phyloP scores from a whole-genome alignment of 768 basidiomycete species.

The Suillus fuscotomentosus region DNA sequence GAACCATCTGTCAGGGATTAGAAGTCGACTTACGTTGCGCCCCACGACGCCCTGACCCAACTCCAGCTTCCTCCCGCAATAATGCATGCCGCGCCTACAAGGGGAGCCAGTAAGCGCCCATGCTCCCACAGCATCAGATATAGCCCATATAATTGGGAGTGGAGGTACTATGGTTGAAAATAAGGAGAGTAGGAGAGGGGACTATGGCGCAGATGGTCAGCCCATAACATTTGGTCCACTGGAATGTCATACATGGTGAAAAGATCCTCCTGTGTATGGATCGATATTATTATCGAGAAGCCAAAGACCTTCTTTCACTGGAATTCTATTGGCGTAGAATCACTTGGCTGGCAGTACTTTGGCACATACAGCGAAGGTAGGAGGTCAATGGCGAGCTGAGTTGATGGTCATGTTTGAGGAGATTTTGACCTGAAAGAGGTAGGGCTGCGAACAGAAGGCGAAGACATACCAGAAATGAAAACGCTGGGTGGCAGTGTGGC shows the following conservation, averaged over 20 bases:
- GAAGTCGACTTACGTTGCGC: constrained; percentile 56
- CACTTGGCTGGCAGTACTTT: neutral
- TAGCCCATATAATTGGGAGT: constrained; percentile 66
- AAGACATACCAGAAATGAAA: constrained; percentile 43
- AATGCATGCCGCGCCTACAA: constrained; percentile 47
- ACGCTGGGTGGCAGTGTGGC: constrained; percentile 13
- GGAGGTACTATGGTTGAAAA: constrained; percentile 71
- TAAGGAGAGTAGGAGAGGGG: constrained; percentile 72
- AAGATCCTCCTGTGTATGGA: constrained; percentile 84
- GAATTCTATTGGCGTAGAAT: constrained; percentile 12
- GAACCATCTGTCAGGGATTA: neutral
- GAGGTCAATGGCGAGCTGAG: constrained; percentile 81
- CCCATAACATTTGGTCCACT: neutral
- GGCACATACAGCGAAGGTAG: constrained; percentile 65
- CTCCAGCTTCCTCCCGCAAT: constrained; percentile 57
- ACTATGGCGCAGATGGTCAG: constrained; percentile 44
- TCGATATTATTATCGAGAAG: constrained; percentile 74
- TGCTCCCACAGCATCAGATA: constrained; percentile 65
- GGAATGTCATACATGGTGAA: constrained; percentile 68
- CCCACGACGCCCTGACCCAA: constrained; percentile 84
- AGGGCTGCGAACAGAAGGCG: constrained; percentile 54
- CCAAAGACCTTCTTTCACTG: constrained; percentile 90
- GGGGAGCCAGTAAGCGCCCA: constrained; percentile 47
- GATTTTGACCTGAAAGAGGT: constrained; percentile 38
- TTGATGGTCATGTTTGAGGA: constrained; percentile 68